A percentile compares a stretch with the other conserved stretches of the same genome.
These are phyloP conservation scores for Termitomyces sp. DNA, from an alignment of 768 basidiomycete genomes.

Conservation along the genomic window DNA sequence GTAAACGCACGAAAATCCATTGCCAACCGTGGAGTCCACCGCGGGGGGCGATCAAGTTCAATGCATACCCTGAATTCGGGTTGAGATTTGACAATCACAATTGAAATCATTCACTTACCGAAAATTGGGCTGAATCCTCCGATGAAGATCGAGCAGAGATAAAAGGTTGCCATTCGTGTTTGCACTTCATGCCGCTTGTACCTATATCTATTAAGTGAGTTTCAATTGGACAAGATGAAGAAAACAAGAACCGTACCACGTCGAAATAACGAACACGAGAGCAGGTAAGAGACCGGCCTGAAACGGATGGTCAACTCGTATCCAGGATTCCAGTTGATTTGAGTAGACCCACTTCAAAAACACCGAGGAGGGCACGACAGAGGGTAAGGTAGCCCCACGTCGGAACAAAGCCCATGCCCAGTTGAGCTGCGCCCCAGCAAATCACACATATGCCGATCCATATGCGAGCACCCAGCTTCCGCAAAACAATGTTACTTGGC, in stretches of 20 bases:
- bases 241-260: slow-evolving; percentile 5
- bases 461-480: slow-evolving; percentile 35
- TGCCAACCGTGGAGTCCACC: slow-evolving; percentile 20
- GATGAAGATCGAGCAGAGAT: slow-evolving; percentile 26
- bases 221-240: background rate
- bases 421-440: slow-evolving; percentile 38
- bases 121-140: slow-evolving; percentile 26
- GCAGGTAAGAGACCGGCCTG: background rate
- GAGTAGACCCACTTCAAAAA: slow-evolving; percentile 31
- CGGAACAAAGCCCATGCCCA: slow-evolving; percentile 40
- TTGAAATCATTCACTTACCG: slow-evolving; percentile 1
- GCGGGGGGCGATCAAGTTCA: slow-evolving; percentile 10
- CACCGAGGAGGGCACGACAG: slow-evolving; percentile 36
- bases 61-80: slow-evolving; percentile 11
- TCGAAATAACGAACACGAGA: background rate
- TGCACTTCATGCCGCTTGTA: slow-evolving; percentile 41
- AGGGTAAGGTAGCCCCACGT: slow-evolving; percentile 35
- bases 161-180: slow-evolving; percentile 30
- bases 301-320: background rate
- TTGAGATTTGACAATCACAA: background rate
- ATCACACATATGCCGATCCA: slow-evolving; percentile 36
- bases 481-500: slow-evolving; percentile 38
- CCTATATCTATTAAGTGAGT: slow-evolving; percentile 11
- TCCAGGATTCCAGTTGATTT: background rate
- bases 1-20: slow-evolving; percentile 23